These are phyloP conservation scores for Lichtheimia ramosa DNA, from an alignment of 371 early-diverging fungal genomes.

Conservation along the genomic window DNA sequence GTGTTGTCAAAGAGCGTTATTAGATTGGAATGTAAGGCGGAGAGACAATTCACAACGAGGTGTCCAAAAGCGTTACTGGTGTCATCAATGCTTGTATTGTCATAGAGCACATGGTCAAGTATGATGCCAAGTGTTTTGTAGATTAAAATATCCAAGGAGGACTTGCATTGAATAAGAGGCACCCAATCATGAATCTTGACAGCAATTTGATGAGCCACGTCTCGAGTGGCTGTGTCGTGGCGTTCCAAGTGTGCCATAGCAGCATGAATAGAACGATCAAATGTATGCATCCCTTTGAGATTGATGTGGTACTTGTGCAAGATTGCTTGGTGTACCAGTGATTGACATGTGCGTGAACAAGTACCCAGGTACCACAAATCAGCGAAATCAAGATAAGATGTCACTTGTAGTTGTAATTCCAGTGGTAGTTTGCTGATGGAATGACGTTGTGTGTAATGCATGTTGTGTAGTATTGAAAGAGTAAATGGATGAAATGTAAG, in stretches of 20 bases:
- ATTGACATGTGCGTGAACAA: constrained; percentile 25
- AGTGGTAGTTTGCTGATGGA: constrained; percentile 26
- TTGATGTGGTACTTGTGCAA: constrained; percentile 40
- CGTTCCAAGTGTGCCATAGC: constrained; percentile 25
- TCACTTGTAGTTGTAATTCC: constrained; percentile 29
- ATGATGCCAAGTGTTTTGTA: constrained; percentile 43
- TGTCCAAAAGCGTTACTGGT: constrained; percentile 12
- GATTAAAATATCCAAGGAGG: constrained; percentile 38
- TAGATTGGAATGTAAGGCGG: constrained; percentile 34
- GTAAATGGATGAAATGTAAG: too few species aligned
- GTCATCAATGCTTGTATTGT: constrained; percentile 5
- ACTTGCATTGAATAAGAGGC: constrained; percentile 34
- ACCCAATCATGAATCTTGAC: constrained; percentile 41
- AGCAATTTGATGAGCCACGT: constrained; percentile 39
- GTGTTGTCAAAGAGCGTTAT: constrained; percentile 36
- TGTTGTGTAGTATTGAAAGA: too few species aligned
- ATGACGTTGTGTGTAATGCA: neutral
- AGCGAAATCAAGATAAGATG: constrained; percentile 28
- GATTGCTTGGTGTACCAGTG: constrained; percentile 31
- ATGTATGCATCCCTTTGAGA: constrained; percentile 25
- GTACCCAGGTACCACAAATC: constrained; percentile 43
- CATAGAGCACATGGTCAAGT: constrained; percentile 41
- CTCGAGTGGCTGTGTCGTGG: constrained; percentile 21
- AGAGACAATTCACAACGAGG: constrained; percentile 28
- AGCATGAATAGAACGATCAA: constrained; percentile 26